Evolutionary conservation across 306 rosid species (phyloP), one percentile per base, ranked within the genome.

Genomic region (Quercus wislizeni): DNA sequence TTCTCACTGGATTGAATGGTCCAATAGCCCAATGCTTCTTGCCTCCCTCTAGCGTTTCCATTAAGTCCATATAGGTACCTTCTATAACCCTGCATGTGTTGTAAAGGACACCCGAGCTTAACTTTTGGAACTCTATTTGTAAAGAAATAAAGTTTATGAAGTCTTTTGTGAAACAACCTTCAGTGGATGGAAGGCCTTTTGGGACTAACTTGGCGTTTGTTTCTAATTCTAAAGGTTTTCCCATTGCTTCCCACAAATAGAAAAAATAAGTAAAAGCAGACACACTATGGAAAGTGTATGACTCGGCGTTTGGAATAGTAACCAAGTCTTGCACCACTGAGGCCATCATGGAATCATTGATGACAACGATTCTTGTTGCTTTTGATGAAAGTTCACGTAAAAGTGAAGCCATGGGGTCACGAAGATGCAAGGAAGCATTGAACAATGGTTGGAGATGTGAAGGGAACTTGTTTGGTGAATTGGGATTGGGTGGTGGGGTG

Each of bases 1-100:
- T 46, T 9, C 56, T 18, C 5, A 78, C 61, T 7, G 96, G 96
- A 62, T 89, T 88, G 75, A 92, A 88, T 2, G 96, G 91, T 4
- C 96, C 97, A 1, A 92, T 51, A 6, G 92, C 96, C 93, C 93
- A 89, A 51, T 89, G 90, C 78, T 69, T 81, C 63, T 83, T 83
- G 59, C 57, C 41, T 3, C 43, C 68, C 4, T 77, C 69, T 9
- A 86, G 78, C 3, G 27, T 69, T 73, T 85, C 73, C 18, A 83
- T 75, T 10, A 89, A 73, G 59, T 88, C 92, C 55, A 88, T 71
- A 74, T 83, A 89, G 35, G 88, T 80, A 4, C 74, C 71, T 69
- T 92, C 97, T 23, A 92, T 76, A 5, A 77, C 82, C 58, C 83
- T 82, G 27, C 87, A 74, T 19, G 96, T 84, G 73, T 89, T 89